Evolutionary conservation across 2,329 filamentous ascomycete species (phyloP).

Genomic region (Seiridium cupressi): DNA sequence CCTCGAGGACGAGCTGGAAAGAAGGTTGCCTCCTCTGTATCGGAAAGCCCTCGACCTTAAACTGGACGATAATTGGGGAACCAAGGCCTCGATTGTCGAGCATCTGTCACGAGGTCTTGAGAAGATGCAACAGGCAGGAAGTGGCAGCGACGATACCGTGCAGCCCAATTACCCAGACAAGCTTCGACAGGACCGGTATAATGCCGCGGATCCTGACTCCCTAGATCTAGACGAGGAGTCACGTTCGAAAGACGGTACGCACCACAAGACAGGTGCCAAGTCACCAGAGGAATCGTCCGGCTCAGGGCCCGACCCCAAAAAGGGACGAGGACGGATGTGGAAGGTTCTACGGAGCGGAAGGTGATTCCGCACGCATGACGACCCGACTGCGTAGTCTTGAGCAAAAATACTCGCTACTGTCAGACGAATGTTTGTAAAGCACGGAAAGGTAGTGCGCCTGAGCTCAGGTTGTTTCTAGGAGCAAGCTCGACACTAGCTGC

Average conservation of each 20-base stretch:
- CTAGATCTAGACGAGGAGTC: constrained; percentile 24
- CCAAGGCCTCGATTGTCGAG: constrained; percentile 46
- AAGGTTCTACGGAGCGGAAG: constrained; percentile 9
- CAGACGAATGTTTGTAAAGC: neutral
- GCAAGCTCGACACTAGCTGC: too few species aligned
- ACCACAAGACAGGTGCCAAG: constrained; percentile 10
- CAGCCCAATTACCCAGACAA: constrained; percentile 12
- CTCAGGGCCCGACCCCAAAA: neutral
- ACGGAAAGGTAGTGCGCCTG: neutral
- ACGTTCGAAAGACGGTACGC: constrained; percentile 5
- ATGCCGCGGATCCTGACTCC: constrained; percentile 19
- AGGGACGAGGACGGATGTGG: constrained; percentile 4
- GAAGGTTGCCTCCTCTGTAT: constrained; percentile 43
- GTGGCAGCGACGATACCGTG: constrained; percentile 8
- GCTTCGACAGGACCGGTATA: constrained; percentile 5
- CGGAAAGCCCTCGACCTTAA: constrained; percentile 38
- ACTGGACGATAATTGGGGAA: constrained; percentile 36
- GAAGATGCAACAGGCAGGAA: constrained; percentile 36
- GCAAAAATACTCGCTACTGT: neutral
- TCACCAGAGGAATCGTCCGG: constrained; percentile 6
- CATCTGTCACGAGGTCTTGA: constrained; percentile 44
- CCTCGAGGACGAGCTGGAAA: constrained; percentile 48
- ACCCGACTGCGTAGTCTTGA: neutral
- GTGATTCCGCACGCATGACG: neutral
- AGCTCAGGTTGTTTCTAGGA: too few species aligned